Percentiles rank a stretch among this genome's conserved stretches.
These are phyloP conservation scores for Pichia sp. DNA, from an alignment of 1,139 yeast genomes.

Conservation along the genomic window DNA sequence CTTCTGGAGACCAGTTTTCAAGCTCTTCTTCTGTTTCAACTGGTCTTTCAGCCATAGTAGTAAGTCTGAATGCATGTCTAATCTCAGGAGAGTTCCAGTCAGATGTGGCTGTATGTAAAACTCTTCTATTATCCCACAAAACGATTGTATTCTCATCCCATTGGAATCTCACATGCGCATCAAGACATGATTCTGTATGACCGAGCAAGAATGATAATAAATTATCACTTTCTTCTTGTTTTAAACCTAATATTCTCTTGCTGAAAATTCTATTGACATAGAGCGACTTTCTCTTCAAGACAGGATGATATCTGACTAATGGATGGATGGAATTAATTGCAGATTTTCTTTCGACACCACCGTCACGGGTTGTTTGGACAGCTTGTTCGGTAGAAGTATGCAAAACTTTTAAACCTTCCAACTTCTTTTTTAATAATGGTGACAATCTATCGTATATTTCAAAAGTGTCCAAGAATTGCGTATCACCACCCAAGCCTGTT, in stretches of 20 bases:
- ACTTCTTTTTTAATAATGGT: slow-evolving; percentile 53
- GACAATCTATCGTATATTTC: slow-evolving; percentile 72
- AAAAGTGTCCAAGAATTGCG: slow-evolving; percentile 60
- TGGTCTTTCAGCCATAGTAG: slow-evolving; percentile 57
- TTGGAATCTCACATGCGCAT: slow-evolving; percentile 53
- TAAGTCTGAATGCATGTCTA: slow-evolving; percentile 68
- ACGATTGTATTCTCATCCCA: slow-evolving; percentile 65
- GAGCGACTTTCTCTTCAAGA: slow-evolving; percentile 57
- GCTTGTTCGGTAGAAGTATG: slow-evolving; percentile 77
- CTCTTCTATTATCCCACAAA: slow-evolving; percentile 70
- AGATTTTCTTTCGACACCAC: slow-evolving; percentile 62
- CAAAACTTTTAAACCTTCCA: slow-evolving; percentile 57
- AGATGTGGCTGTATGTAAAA: slow-evolving; percentile 59
- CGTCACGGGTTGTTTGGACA: slow-evolving; percentile 46
- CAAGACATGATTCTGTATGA: slow-evolving; percentile 50
- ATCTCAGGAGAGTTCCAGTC: slow-evolving; percentile 58
- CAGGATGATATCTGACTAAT: slow-evolving; percentile 67
- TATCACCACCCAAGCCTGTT: slow-evolving; percentile 63
- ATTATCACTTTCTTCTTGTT: slow-evolving; percentile 59
- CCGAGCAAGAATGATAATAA: slow-evolving; percentile 52
- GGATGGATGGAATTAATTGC: slow-evolving; percentile 65
- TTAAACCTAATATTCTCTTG: slow-evolving; percentile 61
- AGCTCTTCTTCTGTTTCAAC: slow-evolving; percentile 30
- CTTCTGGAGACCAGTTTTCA: slow-evolving; percentile 31
- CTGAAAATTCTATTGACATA: slow-evolving; percentile 62